phyloP scores from a whole-genome alignment of 306 rosid species.

The Cicer chorassanicum region DNA sequence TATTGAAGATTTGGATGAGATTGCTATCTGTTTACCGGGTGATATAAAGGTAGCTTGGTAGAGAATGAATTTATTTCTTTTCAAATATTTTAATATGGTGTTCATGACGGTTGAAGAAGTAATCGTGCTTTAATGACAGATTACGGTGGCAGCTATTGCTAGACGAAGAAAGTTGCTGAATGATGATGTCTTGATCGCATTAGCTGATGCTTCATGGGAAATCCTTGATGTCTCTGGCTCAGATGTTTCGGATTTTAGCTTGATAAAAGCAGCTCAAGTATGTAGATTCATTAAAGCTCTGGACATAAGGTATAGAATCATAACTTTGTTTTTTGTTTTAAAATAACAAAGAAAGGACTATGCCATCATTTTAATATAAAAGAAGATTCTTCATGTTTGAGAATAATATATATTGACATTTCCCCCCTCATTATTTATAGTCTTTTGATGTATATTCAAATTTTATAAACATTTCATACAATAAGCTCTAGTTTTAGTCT shows the following conservation, averaged over 20 bases:
- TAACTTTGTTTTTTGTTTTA: background rate
- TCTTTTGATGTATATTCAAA: background rate
- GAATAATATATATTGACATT: background rate
- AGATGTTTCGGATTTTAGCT: conserved; percentile 82
- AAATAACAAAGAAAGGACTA: background rate
- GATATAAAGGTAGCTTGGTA: conserved; percentile 68
- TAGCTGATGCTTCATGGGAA: conserved; percentile 84
- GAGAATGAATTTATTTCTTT: conserved; percentile 30
- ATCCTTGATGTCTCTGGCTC: conserved; percentile 83
- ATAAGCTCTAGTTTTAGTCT: conserved; percentile 3
- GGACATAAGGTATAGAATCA: conserved; percentile 72
- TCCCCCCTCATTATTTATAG: background rate
- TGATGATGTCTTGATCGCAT: conserved; percentile 71
- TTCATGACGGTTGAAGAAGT: conserved; percentile 29
- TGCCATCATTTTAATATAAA: conserved; percentile 29
- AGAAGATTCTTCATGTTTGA: background rate
- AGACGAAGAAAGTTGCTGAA: conserved; percentile 75
- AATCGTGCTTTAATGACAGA: conserved; percentile 52
- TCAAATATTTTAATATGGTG: background rate
- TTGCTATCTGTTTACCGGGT: conserved; percentile 67
- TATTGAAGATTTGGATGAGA: conserved; percentile 70
- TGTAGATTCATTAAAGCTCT: conserved; percentile 73
- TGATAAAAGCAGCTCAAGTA: conserved; percentile 65
- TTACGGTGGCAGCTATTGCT: conserved; percentile 72
- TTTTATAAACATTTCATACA: conserved; percentile 15